These are phyloP conservation scores for Euphorbia schlechtendalii DNA, from an alignment of 441 rosid genomes.

Conservation along the genomic window DNA sequence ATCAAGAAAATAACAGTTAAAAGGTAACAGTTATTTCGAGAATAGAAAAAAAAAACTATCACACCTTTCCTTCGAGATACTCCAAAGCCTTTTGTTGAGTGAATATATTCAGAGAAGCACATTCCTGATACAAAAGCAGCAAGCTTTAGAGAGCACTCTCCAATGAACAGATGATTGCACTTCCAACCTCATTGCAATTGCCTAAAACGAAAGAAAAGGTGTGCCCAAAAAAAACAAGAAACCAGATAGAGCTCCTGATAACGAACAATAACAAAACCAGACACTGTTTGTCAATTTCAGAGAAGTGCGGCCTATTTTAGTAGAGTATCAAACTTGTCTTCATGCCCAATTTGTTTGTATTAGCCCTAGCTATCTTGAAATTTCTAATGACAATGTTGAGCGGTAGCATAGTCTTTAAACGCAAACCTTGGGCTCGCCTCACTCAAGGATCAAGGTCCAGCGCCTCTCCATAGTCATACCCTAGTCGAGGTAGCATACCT, in stretches of 20 bases:
- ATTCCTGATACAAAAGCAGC: constrained; percentile 56
- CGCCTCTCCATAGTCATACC: too few relatives aligned
- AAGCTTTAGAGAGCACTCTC: constrained; percentile 7
- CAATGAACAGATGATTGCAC: not conserved
- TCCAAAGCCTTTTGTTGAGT: constrained; percentile 68
- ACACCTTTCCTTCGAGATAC: constrained; percentile 73
- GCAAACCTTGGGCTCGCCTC: too few relatives aligned
- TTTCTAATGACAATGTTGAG: not conserved
- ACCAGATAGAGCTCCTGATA: not conserved
- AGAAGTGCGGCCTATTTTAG: not conserved
- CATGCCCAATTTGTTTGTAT: too few relatives aligned
- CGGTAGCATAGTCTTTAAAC: too few relatives aligned
- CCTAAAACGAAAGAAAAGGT: not conserved
- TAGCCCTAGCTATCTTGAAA: too few relatives aligned
- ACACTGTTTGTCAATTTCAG: not conserved
- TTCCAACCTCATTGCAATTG: not conserved
- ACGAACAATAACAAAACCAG: not conserved
- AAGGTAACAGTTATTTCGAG: not conserved
- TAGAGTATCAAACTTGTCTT: not conserved
- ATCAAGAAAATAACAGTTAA: not conserved
- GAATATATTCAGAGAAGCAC: constrained; percentile 46
- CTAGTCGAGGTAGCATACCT: too few relatives aligned
- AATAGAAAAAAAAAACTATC: constrained; percentile 13
- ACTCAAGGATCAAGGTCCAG: too few relatives aligned
- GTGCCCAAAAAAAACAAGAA: not conserved